Evolutionary conservation across 371 early-diverging fungal genomes (phyloP), one percentile per base, ranked within the genome.

Genomic region (Lichtheimia hyalospora): DNA sequence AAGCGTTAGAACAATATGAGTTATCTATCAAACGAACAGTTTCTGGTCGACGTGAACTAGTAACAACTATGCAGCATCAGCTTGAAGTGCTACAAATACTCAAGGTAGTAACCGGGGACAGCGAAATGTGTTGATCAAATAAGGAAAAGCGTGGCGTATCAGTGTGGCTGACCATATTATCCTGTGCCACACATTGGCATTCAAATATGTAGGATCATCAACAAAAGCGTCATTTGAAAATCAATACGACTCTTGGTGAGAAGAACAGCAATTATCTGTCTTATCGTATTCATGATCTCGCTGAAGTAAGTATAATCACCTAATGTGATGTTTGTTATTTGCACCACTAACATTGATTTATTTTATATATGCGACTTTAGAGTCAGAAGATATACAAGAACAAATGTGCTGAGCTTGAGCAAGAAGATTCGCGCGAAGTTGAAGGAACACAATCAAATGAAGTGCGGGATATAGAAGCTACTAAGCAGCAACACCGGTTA

Each of bases 371-470:
- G 34, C 34, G 10, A 34, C 34, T 34, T 34, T 54, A 55, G 49
- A 24, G 61, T 20, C 61, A 61, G 13, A 28, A 27, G 18, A 23
- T 25, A 1, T 62, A 62, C 21, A 57, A 21, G 5, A 34, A 16
- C 16, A 62, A 62, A 52, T 62, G 62, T 28, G 16, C 46, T 21
- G 62, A 62, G 46, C 57, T 62, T 43, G 56, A 55, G n/a, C 46
- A 46, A 21, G 46, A 46, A 21, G 46, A 46, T 5, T 34, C 34
- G 34, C 34, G 34, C 34, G 34, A 34, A 34, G 34, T 34, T 34
- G 34, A 34, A 34, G 34, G 34, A 34, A 34, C 34, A 34, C 34
- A 34, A 34, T 46, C 46, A 7, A 46, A 46, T 16, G 46, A 46
- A 12, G n/a, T 8, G 7, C 46, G 18, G 46, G 21, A n/a, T n/a